These are phyloP conservation scores for Besnoitia besnoiti DNA, from an alignment of 169 alveolate species.

Conservation along the genomic window DNA sequence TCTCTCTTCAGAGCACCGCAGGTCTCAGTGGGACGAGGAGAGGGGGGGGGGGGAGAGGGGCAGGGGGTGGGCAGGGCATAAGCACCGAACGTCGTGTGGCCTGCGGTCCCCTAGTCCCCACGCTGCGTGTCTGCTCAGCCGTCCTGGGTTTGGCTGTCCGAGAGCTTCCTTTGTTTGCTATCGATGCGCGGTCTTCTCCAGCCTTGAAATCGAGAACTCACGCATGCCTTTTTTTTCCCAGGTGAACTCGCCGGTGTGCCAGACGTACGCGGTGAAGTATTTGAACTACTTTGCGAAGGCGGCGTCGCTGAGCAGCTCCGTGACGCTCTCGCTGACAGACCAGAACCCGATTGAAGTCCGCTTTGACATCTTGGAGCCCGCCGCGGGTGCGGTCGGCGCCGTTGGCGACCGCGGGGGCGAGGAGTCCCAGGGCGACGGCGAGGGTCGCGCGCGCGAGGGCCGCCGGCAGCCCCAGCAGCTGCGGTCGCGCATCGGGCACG, in stretches of 20 bases:
- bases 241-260: conserved; percentile 58
- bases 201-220: no score
- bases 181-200: no score
- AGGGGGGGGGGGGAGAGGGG: no score
- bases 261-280: conserved; percentile 65
- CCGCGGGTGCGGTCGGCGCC: conserved; percentile 12
- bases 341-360: conserved; percentile 60
- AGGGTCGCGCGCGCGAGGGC: neutral
- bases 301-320: conserved; percentile 43
- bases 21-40: no score
- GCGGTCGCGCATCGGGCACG: conserved; percentile 42
- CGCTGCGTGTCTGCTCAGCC: no score
- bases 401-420: neutral
- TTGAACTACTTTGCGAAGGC: conserved; percentile 67
- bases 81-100: no score
- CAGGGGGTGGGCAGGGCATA: no score
- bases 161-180: no score
- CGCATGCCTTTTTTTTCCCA: neutral
- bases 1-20: no score
- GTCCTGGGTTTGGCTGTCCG: no score
- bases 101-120: no score
- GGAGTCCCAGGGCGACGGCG: neutral
- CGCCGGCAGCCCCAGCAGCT: neutral
- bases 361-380: conserved; percentile 61
- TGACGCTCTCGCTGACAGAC: conserved; percentile 39